phyloP scores from a whole-genome alignment of 768 basidiomycete species.

The Naganishia friedmannii region DNA sequence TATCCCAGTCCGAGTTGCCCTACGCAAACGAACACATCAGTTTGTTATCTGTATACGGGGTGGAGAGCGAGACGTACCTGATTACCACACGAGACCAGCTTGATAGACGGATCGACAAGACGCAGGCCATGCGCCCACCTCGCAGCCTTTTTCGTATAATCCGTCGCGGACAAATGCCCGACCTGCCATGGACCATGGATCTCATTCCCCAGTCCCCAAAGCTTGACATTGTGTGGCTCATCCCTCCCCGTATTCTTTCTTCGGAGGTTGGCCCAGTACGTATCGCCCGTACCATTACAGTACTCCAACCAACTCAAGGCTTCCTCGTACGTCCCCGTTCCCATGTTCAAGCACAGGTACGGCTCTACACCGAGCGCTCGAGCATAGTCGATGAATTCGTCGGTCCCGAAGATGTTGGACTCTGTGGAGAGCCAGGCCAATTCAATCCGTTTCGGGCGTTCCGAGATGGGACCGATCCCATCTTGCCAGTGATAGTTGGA shows the following conservation, averaged over 20 bases:
- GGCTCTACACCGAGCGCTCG: constrained; percentile 59
- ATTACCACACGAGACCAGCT: constrained; percentile 60
- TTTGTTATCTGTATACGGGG: too few relatives aligned
- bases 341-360: constrained; percentile 60
- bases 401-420: constrained; percentile 64
- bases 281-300: constrained; percentile 59
- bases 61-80: constrained; percentile 15
- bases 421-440: constrained; percentile 64
- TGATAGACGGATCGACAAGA: constrained; percentile 61
- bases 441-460: constrained; percentile 60
- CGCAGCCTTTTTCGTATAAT: constrained; percentile 61
- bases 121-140: constrained; percentile 65
- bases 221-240: constrained; percentile 60
- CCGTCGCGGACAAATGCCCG: constrained; percentile 60
- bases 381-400: constrained; percentile 61
- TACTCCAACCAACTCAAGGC: constrained; percentile 64
- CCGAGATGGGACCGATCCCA: constrained; percentile 59
- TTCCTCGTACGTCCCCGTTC: constrained; percentile 63
- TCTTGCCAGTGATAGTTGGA: constrained; percentile 64
- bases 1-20: constrained; percentile 54
- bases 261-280: constrained; percentile 60
- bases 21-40: not conserved
- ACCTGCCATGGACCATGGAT: constrained; percentile 56
- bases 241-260: constrained; percentile 60
- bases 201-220: constrained; percentile 59